Percentiles rank a stretch among this genome's conserved stretches.
These are phyloP conservation scores for Alternaria panax DNA, from an alignment of 2,329 filamentous ascomycete genomes.

Conservation along the genomic window DNA sequence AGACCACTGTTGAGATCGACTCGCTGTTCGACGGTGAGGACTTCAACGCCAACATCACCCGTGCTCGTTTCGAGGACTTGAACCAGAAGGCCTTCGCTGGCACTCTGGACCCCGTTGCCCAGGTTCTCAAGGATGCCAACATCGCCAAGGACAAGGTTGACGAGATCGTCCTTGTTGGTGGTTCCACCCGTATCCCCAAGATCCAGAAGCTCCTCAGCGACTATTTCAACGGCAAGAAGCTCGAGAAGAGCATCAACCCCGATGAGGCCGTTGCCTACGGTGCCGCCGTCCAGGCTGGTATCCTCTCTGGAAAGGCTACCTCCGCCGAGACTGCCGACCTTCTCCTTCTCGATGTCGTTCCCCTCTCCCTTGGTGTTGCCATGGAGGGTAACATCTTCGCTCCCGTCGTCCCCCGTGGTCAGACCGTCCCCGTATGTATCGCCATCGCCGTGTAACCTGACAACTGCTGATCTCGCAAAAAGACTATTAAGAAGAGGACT, in stretches of 20 bases:
- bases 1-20: slow-evolving; percentile 98
- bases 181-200: slow-evolving; percentile 96
- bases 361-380: slow-evolving; percentile 95
- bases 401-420: slow-evolving; percentile 76
- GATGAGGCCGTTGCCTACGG: slow-evolving; percentile 99
- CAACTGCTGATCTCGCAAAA: not conserved
- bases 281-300: slow-evolving; percentile 98
- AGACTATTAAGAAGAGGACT: slow-evolving; percentile 76
- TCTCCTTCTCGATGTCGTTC: slow-evolving; percentile 93
- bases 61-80: slow-evolving; percentile 98
- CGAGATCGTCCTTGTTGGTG: slow-evolving; percentile 98
- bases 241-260: slow-evolving; percentile 99
- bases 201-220: slow-evolving; percentile 99
- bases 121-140: slow-evolving; percentile 91
- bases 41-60: slow-evolving; percentile 96
- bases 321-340: slow-evolving; percentile 94
- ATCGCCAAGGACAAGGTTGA: slow-evolving; percentile 92
- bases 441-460: not conserved
- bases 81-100: slow-evolving; percentile 95
- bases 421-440: slow-evolving; percentile 61
- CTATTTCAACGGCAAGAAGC: slow-evolving; percentile 99
- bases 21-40: slow-evolving; percentile 98
- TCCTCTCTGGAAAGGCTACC: slow-evolving; percentile 96
- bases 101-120: slow-evolving; percentile 92
- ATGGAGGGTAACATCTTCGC: slow-evolving; percentile 99